Evolutionary conservation across 148 eudicot species (phyloP), one percentile per base, ranked within the genome.

Genomic region (Oxyria digyna): DNA sequence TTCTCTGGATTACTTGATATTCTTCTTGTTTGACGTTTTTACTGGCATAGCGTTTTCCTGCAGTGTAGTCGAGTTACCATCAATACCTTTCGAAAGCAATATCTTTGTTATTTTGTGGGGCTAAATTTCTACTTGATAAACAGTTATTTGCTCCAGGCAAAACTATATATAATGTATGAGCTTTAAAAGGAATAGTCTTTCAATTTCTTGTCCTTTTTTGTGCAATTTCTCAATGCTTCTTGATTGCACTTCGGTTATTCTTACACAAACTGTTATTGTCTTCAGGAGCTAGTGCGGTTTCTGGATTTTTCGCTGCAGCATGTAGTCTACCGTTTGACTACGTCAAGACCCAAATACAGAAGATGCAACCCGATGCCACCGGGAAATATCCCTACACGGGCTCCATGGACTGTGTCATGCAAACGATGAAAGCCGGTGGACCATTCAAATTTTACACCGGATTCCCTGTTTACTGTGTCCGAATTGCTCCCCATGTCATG

Each of bases 401-500:
- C 59, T 62, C 80, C 11, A 37, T 77, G 70, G 80, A 77, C 64
- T 77, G 80, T 62, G 72, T 73, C 54, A 48, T 73, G 68, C 73
- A 73, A 69, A 73, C 73, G 13, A 23, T 77, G 26, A 77, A 77
- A 41, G 54, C 76, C 3, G 70, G 73, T 8, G 80, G 80, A 40
- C 76, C 80, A 69, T 32, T 77, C 32, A 73, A 77, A 24, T 73
- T 77, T 69, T 77, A 73, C 67, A 73, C 73, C 0, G 80, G 80
- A 66, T 73, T 77, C 43, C 80, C 76, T 15, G 73, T 77, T 20
- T 73, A 77, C 59, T 77, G 70, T 69, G 45, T 73, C 12, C 64
- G 80, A 33, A 77, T 73, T 21, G 80, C 73, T 35, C 80, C 80
- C 32, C 73, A 73, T 69, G 76, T 69, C 72, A 77, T 77, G 79